Conservation (phyloP, 169 alveolate genomes). For the Besnoitia besnoiti region DNA sequence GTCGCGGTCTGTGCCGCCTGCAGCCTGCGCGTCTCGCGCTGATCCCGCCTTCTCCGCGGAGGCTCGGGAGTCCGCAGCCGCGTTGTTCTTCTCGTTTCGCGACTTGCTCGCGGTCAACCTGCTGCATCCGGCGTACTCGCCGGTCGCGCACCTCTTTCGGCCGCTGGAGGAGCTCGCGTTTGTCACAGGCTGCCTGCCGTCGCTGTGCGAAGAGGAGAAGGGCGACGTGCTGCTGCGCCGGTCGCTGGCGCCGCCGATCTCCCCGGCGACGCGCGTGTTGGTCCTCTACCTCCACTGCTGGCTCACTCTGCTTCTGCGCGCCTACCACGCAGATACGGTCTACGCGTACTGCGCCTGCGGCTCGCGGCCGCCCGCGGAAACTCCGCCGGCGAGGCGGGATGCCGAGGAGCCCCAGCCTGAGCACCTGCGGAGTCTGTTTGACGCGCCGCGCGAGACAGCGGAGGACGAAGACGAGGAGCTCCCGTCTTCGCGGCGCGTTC, state of each 20-base stretch:
- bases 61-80: no score
- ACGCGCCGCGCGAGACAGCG: no score
- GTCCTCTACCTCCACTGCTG: slow-evolving; percentile 20
- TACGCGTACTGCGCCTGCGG: not conserved
- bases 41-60: no score
- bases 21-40: no score
- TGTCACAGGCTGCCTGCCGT: not conserved
- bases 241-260: not conserved
- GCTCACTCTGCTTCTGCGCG: not conserved
- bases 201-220: not conserved
- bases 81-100: not conserved
- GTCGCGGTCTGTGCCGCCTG: no score
- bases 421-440: no score
- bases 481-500: not conserved
- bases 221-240: not conserved
- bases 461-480: not conserved
- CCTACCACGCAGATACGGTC: not conserved
- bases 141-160: not conserved
- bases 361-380: no score
- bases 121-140: not conserved
- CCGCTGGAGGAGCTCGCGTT: not conserved
- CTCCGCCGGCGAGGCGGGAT: not conserved
- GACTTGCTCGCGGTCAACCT: not conserved
- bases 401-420: no score
- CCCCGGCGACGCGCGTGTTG: not conserved